Base-by-base conservation (phyloP, 2,329 filamentous ascomycete species). In the Lasiodiplodia citricola region DNA sequence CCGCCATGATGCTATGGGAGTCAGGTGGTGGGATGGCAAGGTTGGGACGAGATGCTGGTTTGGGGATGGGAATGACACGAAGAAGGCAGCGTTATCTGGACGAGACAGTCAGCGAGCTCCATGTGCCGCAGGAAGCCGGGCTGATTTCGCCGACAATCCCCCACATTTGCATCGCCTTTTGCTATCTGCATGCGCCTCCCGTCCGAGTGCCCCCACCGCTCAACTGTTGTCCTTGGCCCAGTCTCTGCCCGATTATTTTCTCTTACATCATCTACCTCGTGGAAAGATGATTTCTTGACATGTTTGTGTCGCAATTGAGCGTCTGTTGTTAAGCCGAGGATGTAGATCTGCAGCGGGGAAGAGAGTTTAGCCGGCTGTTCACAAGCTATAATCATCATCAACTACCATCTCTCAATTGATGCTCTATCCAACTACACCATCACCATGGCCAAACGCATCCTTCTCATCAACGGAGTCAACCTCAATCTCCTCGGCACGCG, bases 391-490 rank as follows among this genome's bases (percentile, higher is more conserved):
- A 44, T 44, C 38, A 44, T 44, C 38, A 28, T 28, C 28, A 28
- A 28, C 28, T 28, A 28, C 38, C 16, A 18, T 44, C 18, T 16
- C 38, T 16, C 18, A 16, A 16, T 44, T 5, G 14, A 2, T 16
- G 18, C 2, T 44, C 38, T 18, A 16, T 44, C 38, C 14, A 23
- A 13, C 56, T 23, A 23, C 31, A 41, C 10, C 63, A 23, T 25
- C 50, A 69, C 21, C 25, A 80, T 80, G 80, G 72, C 79, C 50
- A 80, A 80, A 71, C 75, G 76, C 21, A 88, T 93, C 75, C 88
- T 93, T 73, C 84, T 93, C 72, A 88, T 94, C 82, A 93, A 93
- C 79, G 91, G 92, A n/a, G 91, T 91, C 38, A 94, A 94, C 78
- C 89, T 94, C 74, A 94, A 94, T 81, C 89, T 94, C 62, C 86